Percentiles rank a stretch among this genome's conserved stretches.
Conservation (phyloP, 1,139 yeast species). For the Sugiyamaella paludigena region DNA sequence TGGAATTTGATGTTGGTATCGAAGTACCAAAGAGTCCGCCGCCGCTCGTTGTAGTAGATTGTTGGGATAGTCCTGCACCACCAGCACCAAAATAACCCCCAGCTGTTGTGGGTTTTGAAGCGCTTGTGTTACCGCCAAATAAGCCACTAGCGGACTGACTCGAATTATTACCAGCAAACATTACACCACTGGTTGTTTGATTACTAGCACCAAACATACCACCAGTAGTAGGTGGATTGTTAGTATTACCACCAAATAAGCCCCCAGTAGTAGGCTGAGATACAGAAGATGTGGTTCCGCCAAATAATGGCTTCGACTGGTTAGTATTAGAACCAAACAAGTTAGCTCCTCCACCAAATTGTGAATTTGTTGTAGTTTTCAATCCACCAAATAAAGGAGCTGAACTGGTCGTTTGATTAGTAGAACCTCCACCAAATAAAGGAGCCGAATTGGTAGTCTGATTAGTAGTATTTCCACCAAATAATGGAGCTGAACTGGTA, state of each 20-base stretch:
- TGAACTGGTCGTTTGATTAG: not conserved
- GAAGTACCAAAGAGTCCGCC: constrained; percentile 10
- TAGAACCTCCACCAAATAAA: not conserved
- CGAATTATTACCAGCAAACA: constrained; percentile 19
- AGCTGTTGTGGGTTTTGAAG: constrained; percentile 3
- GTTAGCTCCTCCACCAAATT: not conserved
- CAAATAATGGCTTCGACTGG: constrained; percentile 15
- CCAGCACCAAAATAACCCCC: constrained; percentile 24
- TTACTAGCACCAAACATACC: constrained; percentile 29
- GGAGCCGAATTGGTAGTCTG: too few species aligned
- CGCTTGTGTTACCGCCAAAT: constrained; percentile 3
- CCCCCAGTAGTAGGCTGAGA: constrained; percentile 27
- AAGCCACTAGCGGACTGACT: constrained; percentile 11
- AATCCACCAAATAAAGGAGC: not conserved
- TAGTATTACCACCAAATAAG: constrained; percentile 35
- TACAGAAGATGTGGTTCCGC: constrained; percentile 11
- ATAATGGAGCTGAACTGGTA: not conserved
- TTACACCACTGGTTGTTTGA: constrained; percentile 16
- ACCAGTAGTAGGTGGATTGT: constrained; percentile 10
- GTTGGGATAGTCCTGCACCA: constrained; percentile 1
- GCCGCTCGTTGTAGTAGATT: constrained; percentile 4
- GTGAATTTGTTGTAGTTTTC: not conserved
- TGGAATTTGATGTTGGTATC: not conserved
- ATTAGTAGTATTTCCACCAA: too few species aligned
- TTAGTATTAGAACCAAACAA: constrained; percentile 22